Evolutionary conservation across 179 eudicot species (phyloP).

Genomic region (Spinacia oleracea): DNA sequence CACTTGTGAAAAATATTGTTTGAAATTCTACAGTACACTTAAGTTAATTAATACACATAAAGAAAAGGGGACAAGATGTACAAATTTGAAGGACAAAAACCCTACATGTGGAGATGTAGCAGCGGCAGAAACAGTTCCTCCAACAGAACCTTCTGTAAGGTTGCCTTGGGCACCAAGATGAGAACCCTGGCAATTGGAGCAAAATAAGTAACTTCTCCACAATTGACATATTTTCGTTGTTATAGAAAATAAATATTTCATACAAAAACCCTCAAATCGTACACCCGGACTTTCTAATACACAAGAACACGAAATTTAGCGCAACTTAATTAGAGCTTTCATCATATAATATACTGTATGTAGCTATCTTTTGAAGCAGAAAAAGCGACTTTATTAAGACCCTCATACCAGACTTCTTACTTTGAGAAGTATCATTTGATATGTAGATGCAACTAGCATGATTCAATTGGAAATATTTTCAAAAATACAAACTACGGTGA

Average conservation of each 20-base stretch:
- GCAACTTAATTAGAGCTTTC: neutral
- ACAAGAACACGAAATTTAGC: neutral
- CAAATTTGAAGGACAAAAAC: neutral
- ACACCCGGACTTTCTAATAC: neutral
- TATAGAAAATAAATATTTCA: neutral
- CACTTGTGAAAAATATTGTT: constrained; percentile 44
- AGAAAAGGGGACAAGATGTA: neutral
- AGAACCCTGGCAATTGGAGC: constrained; percentile 46
- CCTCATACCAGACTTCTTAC: neutral
- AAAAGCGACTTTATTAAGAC: neutral
- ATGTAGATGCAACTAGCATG: neutral
- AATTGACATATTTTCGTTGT: neutral
- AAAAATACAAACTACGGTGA: neutral
- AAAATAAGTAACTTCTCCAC: constrained; percentile 6
- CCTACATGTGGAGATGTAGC: constrained; percentile 48
- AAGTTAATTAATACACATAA: neutral
- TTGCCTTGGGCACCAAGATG: constrained; percentile 46
- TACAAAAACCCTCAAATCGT: neutral
- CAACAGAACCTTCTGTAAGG: constrained; percentile 43
- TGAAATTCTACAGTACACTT: constrained; percentile 33
- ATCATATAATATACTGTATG: neutral
- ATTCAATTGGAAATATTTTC: neutral
- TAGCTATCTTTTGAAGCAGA: neutral
- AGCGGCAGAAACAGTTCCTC: constrained; percentile 48
- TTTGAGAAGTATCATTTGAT: neutral